Evolutionary conservation across 495 filamentous ascomycete genomes (phyloP).

Genomic region (Tuber brumale): DNA sequence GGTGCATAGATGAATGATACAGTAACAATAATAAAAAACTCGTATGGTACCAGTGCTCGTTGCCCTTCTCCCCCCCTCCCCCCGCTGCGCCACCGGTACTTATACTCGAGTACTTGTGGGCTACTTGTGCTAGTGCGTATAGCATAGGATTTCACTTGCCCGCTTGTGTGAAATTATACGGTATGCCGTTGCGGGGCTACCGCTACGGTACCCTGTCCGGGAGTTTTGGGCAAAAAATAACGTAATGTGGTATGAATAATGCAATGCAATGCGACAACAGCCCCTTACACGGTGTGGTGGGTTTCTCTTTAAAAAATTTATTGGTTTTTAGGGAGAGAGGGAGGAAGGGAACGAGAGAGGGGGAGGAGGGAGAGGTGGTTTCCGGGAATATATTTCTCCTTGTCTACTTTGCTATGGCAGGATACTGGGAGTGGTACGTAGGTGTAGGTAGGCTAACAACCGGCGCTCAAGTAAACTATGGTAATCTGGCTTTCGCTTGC

Average conservation of each 20-base stretch:
- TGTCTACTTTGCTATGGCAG: not conserved
- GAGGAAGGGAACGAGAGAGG: not conserved
- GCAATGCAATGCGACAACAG: not conserved
- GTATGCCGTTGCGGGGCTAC: not conserved
- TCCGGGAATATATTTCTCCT: not conserved
- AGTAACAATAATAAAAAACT: too few relatives aligned
- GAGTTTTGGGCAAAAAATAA: not conserved
- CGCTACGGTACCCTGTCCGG: not conserved
- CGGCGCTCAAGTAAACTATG: not conserved
- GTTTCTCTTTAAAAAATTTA: not conserved
- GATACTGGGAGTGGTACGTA: not conserved
- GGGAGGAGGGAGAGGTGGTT: not conserved
- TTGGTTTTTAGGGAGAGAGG: not conserved
- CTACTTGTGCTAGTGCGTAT: too few relatives aligned
- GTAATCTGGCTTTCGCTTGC: not conserved
- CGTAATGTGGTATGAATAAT: not conserved
- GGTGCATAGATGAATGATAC: too few relatives aligned
- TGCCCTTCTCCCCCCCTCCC: not conserved
- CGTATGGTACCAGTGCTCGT: too few relatives aligned
- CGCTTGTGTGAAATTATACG: not conserved
- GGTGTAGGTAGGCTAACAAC: not conserved
- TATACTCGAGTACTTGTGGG: too few relatives aligned
- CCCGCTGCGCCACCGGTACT: not conserved
- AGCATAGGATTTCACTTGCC: not conserved
- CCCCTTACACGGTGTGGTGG: not conserved